phyloP scores from a whole-genome alignment of 805 yeast species.

The Candida montana region DNA sequence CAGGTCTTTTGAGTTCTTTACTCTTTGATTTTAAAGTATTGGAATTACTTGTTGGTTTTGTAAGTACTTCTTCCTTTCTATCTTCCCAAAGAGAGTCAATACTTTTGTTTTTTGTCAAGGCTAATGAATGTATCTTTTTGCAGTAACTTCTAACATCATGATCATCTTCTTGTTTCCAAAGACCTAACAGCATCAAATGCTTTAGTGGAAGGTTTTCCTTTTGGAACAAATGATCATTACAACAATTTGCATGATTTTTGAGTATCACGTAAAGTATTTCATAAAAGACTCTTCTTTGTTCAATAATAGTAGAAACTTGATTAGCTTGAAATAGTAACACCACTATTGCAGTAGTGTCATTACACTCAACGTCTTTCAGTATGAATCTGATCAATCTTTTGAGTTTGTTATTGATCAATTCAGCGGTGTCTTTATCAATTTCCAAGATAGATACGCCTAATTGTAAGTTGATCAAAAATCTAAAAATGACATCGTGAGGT shows the following conservation, averaged over 20 bases:
- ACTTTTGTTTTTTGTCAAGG: constrained; percentile 5
- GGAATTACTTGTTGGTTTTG: not conserved
- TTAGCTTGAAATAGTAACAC: constrained; percentile 34
- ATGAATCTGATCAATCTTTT: constrained; percentile 18
- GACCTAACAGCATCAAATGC: constrained; percentile 2
- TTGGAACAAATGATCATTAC: constrained; percentile 25
- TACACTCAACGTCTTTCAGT: constrained; percentile 21
- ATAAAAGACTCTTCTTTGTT: constrained; percentile 5
- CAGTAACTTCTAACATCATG: not conserved
- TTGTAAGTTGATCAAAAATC: constrained; percentile 32
- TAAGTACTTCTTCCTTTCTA: not conserved
- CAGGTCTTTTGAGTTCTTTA: constrained; percentile 5
- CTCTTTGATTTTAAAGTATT: not conserved
- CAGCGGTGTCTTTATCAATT: constrained; percentile 14
- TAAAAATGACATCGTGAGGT: constrained; percentile 26
- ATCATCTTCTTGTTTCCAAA: constrained; percentile 3
- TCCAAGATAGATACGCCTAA: constrained; percentile 26
- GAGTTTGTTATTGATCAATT: constrained; percentile 17
- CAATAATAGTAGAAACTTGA: constrained; percentile 16
- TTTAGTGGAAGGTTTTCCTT: constrained; percentile 12
- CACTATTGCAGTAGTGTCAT: constrained; percentile 28
- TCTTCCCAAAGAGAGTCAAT: constrained; percentile 6
- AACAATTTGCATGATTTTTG: constrained; percentile 2
- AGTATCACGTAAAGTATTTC: constrained; percentile 1
- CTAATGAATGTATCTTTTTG: constrained; percentile 1